Base-by-base conservation (phyloP, 495 filamentous ascomycete species). In the Entonaema liquescens region DNA sequence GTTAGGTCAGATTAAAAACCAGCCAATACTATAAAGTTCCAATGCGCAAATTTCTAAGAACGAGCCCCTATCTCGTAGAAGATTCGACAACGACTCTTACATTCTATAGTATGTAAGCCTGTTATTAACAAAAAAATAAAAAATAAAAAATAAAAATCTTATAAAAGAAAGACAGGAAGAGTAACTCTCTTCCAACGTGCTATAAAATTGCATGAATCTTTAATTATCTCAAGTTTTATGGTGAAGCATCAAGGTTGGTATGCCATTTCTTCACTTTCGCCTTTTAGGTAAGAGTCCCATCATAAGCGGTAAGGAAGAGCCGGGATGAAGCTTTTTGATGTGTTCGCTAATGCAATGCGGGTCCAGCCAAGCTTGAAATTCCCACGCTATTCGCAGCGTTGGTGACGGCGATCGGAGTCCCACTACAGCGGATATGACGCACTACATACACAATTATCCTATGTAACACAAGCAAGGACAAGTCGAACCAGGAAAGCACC, bases 341-440 rank as follows among this genome's bases (percentile, higher is more conserved):
- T 56, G 38, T 44, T 54, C 47, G 25, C 50, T 63, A 55, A 55
- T 31, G 42, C 28, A 59, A 65, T 36, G 42, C 19, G 62, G 62
- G 42, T 26, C 57, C 6, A 67, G 26, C 19, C 12, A 62, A 68
- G 57, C 50, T 21, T 68, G 50, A 57, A 59, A 62, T 29, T 29
- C 12, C 17, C 49, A 29, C 49, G 49, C 49, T 58, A 65, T 56
- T 65, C 23, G 47, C 50, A 66, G 28, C 26, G 33, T 52, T 44
- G 49, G 64, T 54, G 29, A 47, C 63, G 59, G 70, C 40, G 65
- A 68, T 68, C 65, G 52, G 50, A 50, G 61, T 61, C 12, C 67
- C 67, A 59, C 62, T 53, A 31, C 58, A 58, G 28, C 33, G 65
- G 65, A 19, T 73, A 73, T 68, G 66, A 68, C 70, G 70, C 62